Base-by-base conservation (phyloP, 106 monocot genomes). In the Dendrobium chrysotoxum region DNA sequence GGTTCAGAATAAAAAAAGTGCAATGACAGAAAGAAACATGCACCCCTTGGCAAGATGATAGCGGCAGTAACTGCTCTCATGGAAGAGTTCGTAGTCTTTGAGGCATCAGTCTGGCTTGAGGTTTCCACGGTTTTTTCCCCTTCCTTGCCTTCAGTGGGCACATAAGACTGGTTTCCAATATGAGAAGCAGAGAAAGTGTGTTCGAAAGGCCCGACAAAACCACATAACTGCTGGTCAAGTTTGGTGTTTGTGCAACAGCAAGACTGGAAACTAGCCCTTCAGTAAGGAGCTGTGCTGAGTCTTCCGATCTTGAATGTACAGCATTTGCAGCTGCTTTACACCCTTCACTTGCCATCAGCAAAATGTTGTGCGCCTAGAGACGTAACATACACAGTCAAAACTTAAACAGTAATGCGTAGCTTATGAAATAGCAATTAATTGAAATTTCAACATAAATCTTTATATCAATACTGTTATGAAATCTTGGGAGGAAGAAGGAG, bases 351-450 rank as follows among this genome's bases (percentile, higher is more conserved):
- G 95, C 95, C 79, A 92, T 28, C 38, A 80, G 50, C 88, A 92
- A 88, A 54, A 95, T 88, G 77, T 80, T 87, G 81, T 86, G 85
- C n/a, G 92, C 95, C 95, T 95, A 55, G 61, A 12, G 45, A 28
- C 72, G 2, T 30, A 2, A 18, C 40, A 40, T 40, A 5, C 26
- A 78, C 23, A 15, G 77, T 25, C n/a, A 65, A 4, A 68, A 80
- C 40, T 40, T 40, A n/a, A 5, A 26, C 35, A 20, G 40, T 46
- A 45, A 72, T 53, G 7, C 23, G 4, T 4, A 44, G 16, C n/a
- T 10, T 25, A 40, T 75, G 18, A 55, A 61, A 84, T 5, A 25
- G 1, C 40, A 7, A 70, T 46, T 28, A 77, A 40, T 5, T 40
- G 40, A 40, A 40, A 40, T 40, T n/a, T n/a, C n/a, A n/a, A n/a